Conservation (phyloP, 2,329 filamentous ascomycete genomes). For the Sporothrix mexicana region DNA sequence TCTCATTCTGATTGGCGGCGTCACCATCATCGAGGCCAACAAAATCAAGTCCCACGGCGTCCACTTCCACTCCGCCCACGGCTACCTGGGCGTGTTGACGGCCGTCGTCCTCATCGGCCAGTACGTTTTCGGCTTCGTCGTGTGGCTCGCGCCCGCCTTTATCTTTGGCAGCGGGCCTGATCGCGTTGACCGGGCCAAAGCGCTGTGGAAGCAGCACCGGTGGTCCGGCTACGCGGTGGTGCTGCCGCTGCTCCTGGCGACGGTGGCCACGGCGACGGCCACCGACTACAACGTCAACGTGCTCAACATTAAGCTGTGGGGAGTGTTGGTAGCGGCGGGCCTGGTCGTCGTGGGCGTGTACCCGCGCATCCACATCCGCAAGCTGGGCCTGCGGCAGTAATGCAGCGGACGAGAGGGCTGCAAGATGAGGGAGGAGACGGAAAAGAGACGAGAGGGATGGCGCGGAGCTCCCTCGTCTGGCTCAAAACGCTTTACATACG, state of each 20-base stretch:
- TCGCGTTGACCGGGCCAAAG: slow-evolving; percentile 77
- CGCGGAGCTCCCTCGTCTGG: background rate
- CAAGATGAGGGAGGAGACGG: background rate
- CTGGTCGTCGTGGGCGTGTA: slow-evolving; percentile 74
- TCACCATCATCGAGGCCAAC: slow-evolving; percentile 80
- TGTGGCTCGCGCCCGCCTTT: slow-evolving; percentile 71
- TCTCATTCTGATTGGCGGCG: slow-evolving; percentile 65
- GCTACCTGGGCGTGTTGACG: slow-evolving; percentile 78
- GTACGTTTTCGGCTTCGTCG: slow-evolving; percentile 78
- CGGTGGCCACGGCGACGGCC: slow-evolving; percentile 74
- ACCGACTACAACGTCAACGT: slow-evolving; percentile 75
- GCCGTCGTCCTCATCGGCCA: slow-evolving; percentile 74
- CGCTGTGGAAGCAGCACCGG: slow-evolving; percentile 89
- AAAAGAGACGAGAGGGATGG: background rate
- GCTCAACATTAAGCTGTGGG: slow-evolving; percentile 77
- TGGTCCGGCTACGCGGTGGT: slow-evolving; percentile 72
- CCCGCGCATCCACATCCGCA: slow-evolving; percentile 80
- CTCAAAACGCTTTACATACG: too few species aligned
- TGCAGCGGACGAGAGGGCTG: too few species aligned
- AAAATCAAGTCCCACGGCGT: slow-evolving; percentile 70
- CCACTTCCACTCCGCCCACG: slow-evolving; percentile 83
- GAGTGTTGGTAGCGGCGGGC: slow-evolving; percentile 67
- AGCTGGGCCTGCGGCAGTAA: slow-evolving; percentile 63
- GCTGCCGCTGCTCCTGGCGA: slow-evolving; percentile 69
- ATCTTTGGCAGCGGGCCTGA: slow-evolving; percentile 80